A percentile compares a stretch with the other conserved stretches of the same genome.
phyloP scores from a whole-genome alignment of 768 basidiomycete species.

The Tricholoma furcatifolium region DNA sequence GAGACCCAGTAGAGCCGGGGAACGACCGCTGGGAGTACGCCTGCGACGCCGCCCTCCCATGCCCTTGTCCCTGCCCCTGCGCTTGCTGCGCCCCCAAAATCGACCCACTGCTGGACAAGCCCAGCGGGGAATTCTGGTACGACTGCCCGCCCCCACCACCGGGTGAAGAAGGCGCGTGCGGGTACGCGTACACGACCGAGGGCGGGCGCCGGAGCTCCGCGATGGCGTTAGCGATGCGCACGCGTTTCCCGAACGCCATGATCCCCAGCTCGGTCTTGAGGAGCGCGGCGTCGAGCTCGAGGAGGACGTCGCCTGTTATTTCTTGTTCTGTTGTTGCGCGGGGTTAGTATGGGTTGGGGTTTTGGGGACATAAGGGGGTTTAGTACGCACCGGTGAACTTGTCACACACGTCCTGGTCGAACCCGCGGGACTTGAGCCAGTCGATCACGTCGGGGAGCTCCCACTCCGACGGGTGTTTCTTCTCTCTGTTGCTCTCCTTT shows the following conservation, averaged over 20 bases:
- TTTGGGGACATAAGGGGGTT: neutral
- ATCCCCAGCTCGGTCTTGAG: slow-evolving; percentile 95
- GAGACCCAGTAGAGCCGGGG: slow-evolving; percentile 32
- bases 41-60: slow-evolving; percentile 43
- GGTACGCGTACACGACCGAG: slow-evolving; percentile 55
- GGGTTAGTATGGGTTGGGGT: slow-evolving; percentile 1
- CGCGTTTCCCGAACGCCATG: slow-evolving; percentile 89
- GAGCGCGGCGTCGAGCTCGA: slow-evolving; percentile 88
- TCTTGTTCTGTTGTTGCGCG: slow-evolving; percentile 80
- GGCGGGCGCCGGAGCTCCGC: slow-evolving; percentile 78
- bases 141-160: slow-evolving; percentile 10
- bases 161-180: slow-evolving; percentile 42
- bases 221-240: slow-evolving; percentile 92
- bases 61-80: slow-evolving; percentile 30
- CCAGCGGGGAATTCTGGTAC: slow-evolving; percentile 29
- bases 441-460: slow-evolving; percentile 83
- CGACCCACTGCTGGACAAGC: neutral
- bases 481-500: slow-evolving; percentile 37
- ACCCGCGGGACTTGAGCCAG: slow-evolving; percentile 84
- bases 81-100: slow-evolving; percentile 27
- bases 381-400: slow-evolving; percentile 77
- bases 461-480: slow-evolving; percentile 71
- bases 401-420: slow-evolving; percentile 77
- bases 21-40: slow-evolving; percentile 46
- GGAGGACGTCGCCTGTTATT: slow-evolving; percentile 94